Percentiles rank a stretch among this genome's conserved stretches.
Conservation (phyloP, 2,329 filamentous ascomycete genomes). For the Ustulina deusta region DNA sequence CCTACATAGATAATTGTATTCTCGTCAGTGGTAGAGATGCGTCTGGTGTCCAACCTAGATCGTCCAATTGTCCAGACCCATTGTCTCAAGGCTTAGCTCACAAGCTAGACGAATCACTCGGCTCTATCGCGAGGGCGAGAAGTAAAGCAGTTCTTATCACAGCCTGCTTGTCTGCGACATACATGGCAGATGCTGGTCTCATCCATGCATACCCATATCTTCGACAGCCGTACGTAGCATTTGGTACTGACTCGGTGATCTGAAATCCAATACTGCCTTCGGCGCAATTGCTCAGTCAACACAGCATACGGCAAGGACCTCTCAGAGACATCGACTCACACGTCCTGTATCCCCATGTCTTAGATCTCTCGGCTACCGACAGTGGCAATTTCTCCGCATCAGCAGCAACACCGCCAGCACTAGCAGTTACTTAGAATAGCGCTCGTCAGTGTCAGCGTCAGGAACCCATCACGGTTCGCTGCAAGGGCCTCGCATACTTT, state of each 20-base stretch:
- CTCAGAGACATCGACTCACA: slow-evolving; percentile 29
- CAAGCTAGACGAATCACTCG: background rate
- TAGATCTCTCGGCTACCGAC: slow-evolving; percentile 36
- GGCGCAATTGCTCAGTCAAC: slow-evolving; percentile 15
- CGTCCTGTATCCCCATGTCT: slow-evolving; percentile 27
- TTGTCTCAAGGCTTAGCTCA: slow-evolving; percentile 1
- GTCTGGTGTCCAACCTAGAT: background rate
- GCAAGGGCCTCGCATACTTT: background rate
- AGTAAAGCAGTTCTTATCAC: background rate
- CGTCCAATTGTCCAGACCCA: background rate
- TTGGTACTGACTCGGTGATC: slow-evolving; percentile 5
- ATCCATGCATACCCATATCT: background rate
- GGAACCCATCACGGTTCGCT: slow-evolving; percentile 12
- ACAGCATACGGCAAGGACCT: slow-evolving; percentile 16
- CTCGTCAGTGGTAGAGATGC: background rate
- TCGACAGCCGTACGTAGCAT: slow-evolving; percentile 13
- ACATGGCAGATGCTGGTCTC: slow-evolving; percentile 15
- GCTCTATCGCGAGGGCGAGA: background rate
- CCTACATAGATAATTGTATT: no score
- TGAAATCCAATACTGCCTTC: slow-evolving; percentile 19
- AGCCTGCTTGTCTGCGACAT: slow-evolving; percentile 5
- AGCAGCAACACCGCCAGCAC: slow-evolving; percentile 4
- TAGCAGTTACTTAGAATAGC: slow-evolving; percentile 19
- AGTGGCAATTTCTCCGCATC: slow-evolving; percentile 29
- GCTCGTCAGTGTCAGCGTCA: slow-evolving; percentile 12